A percentile compares a stretch with the other conserved stretches of the same genome.
Conservation (phyloP, 805 yeast genomes). For the Pichia phayaonensis region DNA sequence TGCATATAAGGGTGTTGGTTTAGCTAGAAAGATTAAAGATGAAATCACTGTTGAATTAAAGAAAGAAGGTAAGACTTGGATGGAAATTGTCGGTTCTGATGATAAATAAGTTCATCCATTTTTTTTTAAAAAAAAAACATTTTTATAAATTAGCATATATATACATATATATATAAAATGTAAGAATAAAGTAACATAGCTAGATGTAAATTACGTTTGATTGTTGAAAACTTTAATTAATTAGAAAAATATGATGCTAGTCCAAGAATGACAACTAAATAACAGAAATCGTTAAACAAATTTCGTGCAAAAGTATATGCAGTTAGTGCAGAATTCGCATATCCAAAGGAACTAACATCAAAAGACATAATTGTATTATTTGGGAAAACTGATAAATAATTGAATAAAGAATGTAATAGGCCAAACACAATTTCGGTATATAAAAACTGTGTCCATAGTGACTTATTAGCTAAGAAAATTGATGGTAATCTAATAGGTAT, state of each 20-base stretch:
- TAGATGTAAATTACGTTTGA: neutral
- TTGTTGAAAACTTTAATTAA: neutral
- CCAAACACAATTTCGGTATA: slow-evolving; percentile 1
- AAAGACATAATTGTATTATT: slow-evolving; percentile 7
- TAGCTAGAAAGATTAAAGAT: slow-evolving; percentile 53
- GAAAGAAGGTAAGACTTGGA: slow-evolving; percentile 79
- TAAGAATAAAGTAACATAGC: too few relatives aligned
- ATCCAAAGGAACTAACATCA: slow-evolving; percentile 6
- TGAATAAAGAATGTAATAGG: neutral
- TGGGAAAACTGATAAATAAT: slow-evolving; percentile 3
- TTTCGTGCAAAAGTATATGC: slow-evolving; percentile 4
- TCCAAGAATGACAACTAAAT: slow-evolving; percentile 1
- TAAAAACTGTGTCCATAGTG: slow-evolving; percentile 5
- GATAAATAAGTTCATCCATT: slow-evolving; percentile 24
- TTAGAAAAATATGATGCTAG: neutral
- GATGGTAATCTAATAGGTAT: neutral
- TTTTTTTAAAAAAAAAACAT: neutral
- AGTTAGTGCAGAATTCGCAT: slow-evolving; percentile 2
- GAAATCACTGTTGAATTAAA: slow-evolving; percentile 53
- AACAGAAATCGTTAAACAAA: slow-evolving; percentile 6
- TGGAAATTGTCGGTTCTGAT: slow-evolving; percentile 64
- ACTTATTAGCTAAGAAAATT: neutral
- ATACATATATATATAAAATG: neutral
- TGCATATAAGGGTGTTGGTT: slow-evolving; percentile 89
- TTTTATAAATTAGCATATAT: neutral